Conservation (phyloP, 139 green algal species). For the Tetradesmus obliquus region DNA sequence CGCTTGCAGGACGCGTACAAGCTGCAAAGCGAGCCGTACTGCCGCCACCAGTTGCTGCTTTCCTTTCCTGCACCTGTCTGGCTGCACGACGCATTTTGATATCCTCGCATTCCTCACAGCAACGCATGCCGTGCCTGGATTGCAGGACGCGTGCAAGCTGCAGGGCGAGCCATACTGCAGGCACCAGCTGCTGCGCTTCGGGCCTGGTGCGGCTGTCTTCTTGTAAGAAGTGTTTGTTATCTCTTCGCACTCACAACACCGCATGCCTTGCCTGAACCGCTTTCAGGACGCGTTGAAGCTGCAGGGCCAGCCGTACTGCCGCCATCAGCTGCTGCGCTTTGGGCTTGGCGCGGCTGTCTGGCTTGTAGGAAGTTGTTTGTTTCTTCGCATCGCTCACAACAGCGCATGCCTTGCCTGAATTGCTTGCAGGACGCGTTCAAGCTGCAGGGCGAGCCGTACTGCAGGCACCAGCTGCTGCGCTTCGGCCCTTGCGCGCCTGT, state of each 20-base stretch:
- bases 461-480: slow-evolving; percentile 69
- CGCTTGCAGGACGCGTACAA: not conserved
- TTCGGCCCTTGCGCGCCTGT: slow-evolving; percentile 71
- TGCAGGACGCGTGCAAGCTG: slow-evolving; percentile 43
- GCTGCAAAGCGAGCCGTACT: not conserved
- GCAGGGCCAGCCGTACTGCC: slow-evolving; percentile 45
- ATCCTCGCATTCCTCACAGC: too few species aligned
- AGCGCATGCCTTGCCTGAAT: not conserved
- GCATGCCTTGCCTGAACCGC: too few species aligned
- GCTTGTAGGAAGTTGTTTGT: too few species aligned
- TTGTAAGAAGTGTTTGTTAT: too few species aligned
- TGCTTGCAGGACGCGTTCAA: slow-evolving; percentile 39
- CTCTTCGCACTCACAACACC: too few species aligned
- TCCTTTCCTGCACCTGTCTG: too few species aligned
- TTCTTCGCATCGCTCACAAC: not conserved
- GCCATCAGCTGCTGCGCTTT: slow-evolving; percentile 74
- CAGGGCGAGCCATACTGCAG: slow-evolving; percentile 46
- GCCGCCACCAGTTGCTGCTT: not conserved
- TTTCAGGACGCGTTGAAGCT: slow-evolving; percentile 45
- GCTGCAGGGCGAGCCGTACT: slow-evolving; percentile 43
- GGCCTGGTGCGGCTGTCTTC: slow-evolving; percentile 69
- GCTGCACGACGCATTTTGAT: too few species aligned
- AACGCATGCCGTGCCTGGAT: not conserved
- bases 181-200: slow-evolving; percentile 73
- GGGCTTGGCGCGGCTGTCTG: slow-evolving; percentile 56